phyloP scores from a whole-genome alignment of 2,329 filamentous ascomycete genomes.

The Monosporascus sp. region DNA sequence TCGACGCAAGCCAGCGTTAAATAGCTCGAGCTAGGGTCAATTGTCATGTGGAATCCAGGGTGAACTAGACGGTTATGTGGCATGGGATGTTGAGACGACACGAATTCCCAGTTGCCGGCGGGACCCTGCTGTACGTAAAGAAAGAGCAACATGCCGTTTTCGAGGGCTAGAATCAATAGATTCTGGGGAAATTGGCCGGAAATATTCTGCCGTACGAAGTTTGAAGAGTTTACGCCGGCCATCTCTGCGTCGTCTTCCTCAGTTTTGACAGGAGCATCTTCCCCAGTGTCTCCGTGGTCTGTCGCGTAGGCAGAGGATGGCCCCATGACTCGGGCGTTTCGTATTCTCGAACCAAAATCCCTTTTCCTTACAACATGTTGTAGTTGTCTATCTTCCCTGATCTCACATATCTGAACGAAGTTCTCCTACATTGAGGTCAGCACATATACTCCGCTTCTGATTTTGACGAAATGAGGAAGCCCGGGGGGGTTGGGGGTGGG shows the following conservation, averaged over 20 bases:
- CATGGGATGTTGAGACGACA: constrained; percentile 52
- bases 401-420: constrained; percentile 74
- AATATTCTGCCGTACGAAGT: constrained; percentile 6
- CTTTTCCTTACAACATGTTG: constrained; percentile 70
- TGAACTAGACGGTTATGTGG: constrained; percentile 52
- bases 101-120: constrained; percentile 51
- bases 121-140: constrained; percentile 54
- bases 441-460: background rate
- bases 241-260: constrained; percentile 36
- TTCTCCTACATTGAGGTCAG: constrained; percentile 50
- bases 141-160: constrained; percentile 69
- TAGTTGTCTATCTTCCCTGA: constrained; percentile 63
- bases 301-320: constrained; percentile 36
- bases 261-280: constrained; percentile 24
- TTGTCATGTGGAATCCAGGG: constrained; percentile 61
- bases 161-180: constrained; percentile 69
- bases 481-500: background rate
- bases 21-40: constrained; percentile 70
- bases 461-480: background rate
- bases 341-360: constrained; percentile 74
- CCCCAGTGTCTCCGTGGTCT: constrained; percentile 21
- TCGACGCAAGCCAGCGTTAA: constrained; percentile 67
- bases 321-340: constrained; percentile 73
- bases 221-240: constrained; percentile 21
- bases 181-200: constrained; percentile 60